A percentile compares a stretch with the other conserved stretches of the same genome.
Evolutionary conservation across 495 filamentous ascomycete genomes (phyloP).

Genomic region (Podospora comata): DNA sequence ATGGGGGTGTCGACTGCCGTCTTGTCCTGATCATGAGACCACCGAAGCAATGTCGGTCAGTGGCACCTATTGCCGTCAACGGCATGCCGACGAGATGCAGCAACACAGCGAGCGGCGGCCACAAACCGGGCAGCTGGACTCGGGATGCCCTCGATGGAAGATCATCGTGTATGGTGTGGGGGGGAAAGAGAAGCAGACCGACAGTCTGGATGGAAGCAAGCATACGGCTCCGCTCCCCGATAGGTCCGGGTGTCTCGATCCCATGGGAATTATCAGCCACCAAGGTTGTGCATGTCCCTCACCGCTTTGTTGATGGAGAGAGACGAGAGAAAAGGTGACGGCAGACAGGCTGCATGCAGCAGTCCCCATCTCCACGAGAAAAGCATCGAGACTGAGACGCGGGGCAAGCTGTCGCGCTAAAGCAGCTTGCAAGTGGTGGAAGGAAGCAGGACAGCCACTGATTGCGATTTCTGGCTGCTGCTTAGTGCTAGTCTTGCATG

Average conservation of each 20-base stretch:
- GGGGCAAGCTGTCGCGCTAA: not conserved
- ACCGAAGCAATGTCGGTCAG: not conserved
- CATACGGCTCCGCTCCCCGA: slow-evolving; percentile 16
- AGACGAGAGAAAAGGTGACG: slow-evolving; percentile 9
- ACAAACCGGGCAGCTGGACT: slow-evolving; percentile 2
- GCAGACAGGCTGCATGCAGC: slow-evolving; percentile 22
- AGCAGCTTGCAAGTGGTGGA: not conserved
- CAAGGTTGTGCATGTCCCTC: slow-evolving; percentile 1
- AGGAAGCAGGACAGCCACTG: not conserved
- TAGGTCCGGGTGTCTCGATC: not conserved
- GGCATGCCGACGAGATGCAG: not conserved
- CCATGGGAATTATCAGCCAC: too few relatives aligned
- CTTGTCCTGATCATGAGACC: not conserved
- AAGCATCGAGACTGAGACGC: not conserved
- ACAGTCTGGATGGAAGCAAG: not conserved
- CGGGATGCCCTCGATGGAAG: not conserved
- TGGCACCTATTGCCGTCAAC: slow-evolving; percentile 2
- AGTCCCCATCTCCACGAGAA: slow-evolving; percentile 10
- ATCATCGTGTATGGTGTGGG: not conserved
- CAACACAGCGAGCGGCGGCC: not conserved
- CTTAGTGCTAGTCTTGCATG: not conserved
- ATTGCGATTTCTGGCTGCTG: not conserved
- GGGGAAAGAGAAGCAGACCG: not conserved
- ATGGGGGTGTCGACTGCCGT: not conserved
- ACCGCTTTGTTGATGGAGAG: slow-evolving; percentile 20